These are phyloP conservation scores for Actinidia chinensis DNA, from an alignment of 179 eudicot genomes.

Conservation along the genomic window DNA sequence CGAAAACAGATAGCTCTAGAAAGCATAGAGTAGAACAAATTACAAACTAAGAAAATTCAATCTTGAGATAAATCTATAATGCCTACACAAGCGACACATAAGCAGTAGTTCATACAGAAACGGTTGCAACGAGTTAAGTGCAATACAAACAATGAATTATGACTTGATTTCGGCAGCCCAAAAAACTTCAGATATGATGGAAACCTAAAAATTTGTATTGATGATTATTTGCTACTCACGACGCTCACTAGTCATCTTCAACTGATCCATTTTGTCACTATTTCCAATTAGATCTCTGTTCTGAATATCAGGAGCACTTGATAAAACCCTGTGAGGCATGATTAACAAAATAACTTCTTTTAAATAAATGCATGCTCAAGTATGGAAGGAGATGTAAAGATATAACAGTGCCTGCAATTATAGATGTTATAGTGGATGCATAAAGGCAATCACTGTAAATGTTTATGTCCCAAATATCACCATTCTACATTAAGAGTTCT, in stretches of 20 bases:
- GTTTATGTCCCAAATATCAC: background rate
- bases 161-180: background rate
- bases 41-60: background rate
- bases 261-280: constrained; percentile 26
- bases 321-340: constrained; percentile 23
- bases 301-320: constrained; percentile 28
- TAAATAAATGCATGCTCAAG: background rate
- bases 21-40: constrained; percentile 10
- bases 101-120: background rate
- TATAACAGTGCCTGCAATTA: background rate
- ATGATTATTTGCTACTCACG: constrained; percentile 38
- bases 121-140: background rate
- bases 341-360: background rate
- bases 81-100: background rate
- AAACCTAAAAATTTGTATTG: background rate
- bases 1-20: constrained; percentile 62
- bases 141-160: background rate
- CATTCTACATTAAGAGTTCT: background rate
- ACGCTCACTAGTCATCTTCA: constrained; percentile 33
- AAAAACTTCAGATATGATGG: background rate
- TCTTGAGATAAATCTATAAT: background rate
- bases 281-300: constrained; percentile 25
- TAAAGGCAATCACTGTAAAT: background rate
- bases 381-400: background rate
- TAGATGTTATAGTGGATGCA: background rate